Evolutionary conservation across 306 rosid species (phyloP).

Genomic region (Oxytropis ochrocephala): DNA sequence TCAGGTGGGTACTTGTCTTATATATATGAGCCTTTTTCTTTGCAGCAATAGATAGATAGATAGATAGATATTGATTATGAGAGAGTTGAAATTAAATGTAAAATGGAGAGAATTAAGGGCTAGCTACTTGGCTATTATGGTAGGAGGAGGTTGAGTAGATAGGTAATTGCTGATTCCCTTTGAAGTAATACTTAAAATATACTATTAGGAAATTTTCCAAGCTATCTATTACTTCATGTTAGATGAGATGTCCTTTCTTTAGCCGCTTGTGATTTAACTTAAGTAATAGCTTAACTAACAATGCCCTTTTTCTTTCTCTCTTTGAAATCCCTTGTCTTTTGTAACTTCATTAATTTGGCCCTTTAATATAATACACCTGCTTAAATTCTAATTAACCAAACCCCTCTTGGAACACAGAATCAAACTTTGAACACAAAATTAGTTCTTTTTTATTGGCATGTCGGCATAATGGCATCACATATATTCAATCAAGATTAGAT

Average conservation of each 20-base stretch:
- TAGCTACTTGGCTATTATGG: neutral
- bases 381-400: neutral
- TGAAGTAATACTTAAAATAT: constrained; percentile 43
- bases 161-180: constrained; percentile 34
- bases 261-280: constrained; percentile 12
- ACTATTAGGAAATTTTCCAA: constrained; percentile 16
- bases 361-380: constrained; percentile 16
- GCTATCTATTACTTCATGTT: constrained; percentile 30
- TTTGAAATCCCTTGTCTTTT: constrained; percentile 13
- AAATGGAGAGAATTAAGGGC: constrained; percentile 19
- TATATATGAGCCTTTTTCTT: neutral
- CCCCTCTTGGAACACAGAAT: neutral
- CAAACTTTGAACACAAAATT: constrained; percentile 19
- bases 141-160: constrained; percentile 11
- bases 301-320: neutral
- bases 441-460: constrained; percentile 21
- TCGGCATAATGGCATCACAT: neutral
- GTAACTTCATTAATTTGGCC: neutral
- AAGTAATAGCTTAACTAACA: neutral
- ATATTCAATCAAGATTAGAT: too few species aligned
- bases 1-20: constrained; percentile 8
- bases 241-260: constrained; percentile 29
- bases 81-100: constrained; percentile 14
- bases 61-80: neutral
- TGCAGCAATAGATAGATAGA: constrained; percentile 18